These are phyloP conservation scores for Xylariaceae sp. DNA, from an alignment of 2,329 filamentous ascomycete species.

Conservation along the genomic window DNA sequence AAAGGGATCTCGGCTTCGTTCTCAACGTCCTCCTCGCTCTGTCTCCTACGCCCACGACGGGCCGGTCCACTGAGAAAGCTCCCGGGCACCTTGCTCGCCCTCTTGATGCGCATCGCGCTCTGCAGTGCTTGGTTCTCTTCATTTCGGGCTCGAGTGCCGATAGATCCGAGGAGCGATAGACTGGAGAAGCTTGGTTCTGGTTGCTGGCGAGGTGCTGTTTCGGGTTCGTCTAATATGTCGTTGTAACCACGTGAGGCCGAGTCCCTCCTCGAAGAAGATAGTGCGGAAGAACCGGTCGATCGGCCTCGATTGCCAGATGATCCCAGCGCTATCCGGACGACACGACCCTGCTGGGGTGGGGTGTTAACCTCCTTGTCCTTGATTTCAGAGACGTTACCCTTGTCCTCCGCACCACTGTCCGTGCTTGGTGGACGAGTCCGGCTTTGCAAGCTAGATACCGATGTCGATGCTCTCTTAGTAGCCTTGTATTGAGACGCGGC, in stretches of 20 bases:
- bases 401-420: conserved; percentile 40
- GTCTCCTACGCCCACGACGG: conserved; percentile 63
- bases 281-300: conserved; percentile 35
- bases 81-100: conserved; percentile 68
- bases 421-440: conserved; percentile 38
- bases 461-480: conserved; percentile 46
- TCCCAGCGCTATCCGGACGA: conserved; percentile 50
- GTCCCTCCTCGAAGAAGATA: conserved; percentile 32
- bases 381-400: conserved; percentile 31
- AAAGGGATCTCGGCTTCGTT: conserved; percentile 38
- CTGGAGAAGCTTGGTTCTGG: conserved; percentile 46
- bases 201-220: conserved; percentile 45
- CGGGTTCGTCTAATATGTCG: conserved; percentile 45
- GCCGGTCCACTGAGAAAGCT: conserved; percentile 77
- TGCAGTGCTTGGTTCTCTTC: conserved; percentile 63
- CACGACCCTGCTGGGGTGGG: conserved; percentile 45
- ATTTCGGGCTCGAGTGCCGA: conserved; percentile 45
- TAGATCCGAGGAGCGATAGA: conserved; percentile 48
- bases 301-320: conserved; percentile 44
- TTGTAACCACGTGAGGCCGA: conserved; percentile 36
- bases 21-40: conserved; percentile 61
- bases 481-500: conserved; percentile 30
- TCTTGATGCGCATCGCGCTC: conserved; percentile 71
- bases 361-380: conserved; percentile 46
- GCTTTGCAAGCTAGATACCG: conserved; percentile 28